Evolutionary conservation across 306 rosid species (phyloP).

Genomic region (Sechiopsis laciniata): DNA sequence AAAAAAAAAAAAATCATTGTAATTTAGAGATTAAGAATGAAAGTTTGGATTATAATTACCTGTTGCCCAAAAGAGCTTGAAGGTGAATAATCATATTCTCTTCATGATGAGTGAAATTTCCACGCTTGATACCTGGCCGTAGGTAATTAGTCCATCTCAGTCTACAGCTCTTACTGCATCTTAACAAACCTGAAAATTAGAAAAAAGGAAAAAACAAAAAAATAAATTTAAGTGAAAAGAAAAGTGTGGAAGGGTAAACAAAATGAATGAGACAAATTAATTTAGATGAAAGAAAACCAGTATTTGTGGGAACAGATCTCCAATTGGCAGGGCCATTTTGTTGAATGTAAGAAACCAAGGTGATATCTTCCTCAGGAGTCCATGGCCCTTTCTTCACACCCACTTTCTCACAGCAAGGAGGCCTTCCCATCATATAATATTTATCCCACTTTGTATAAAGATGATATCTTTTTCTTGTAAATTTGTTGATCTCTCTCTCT

Average conservation of each 20-base stretch:
- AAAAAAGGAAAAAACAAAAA: too few species aligned
- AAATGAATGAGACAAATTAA: constrained; percentile 15
- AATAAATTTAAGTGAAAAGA: too few species aligned
- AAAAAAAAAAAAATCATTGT: too few species aligned
- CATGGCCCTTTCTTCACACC: constrained; percentile 69
- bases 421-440: constrained; percentile 39
- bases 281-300: constrained; percentile 29
- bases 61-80: constrained; percentile 67
- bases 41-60: constrained; percentile 27
- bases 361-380: constrained; percentile 31
- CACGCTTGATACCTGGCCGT: constrained; percentile 65
- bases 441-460: neutral
- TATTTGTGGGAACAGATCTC: constrained; percentile 58
- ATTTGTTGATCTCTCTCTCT: neutral
- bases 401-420: constrained; percentile 58
- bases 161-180: constrained; percentile 70
- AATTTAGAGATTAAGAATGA: too few species aligned
- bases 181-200: constrained; percentile 43
- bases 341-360: constrained; percentile 65
- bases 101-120: constrained; percentile 59
- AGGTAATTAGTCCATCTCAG: constrained; percentile 71
- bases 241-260: too few species aligned
- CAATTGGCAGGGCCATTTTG: constrained; percentile 63
- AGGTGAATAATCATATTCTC: constrained; percentile 63
- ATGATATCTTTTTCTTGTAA: neutral